A percentile compares a stretch with the other conserved stretches of the same genome.
Conservation (phyloP, 148 eudicot genomes). For the Nyssa sinensis region DNA sequence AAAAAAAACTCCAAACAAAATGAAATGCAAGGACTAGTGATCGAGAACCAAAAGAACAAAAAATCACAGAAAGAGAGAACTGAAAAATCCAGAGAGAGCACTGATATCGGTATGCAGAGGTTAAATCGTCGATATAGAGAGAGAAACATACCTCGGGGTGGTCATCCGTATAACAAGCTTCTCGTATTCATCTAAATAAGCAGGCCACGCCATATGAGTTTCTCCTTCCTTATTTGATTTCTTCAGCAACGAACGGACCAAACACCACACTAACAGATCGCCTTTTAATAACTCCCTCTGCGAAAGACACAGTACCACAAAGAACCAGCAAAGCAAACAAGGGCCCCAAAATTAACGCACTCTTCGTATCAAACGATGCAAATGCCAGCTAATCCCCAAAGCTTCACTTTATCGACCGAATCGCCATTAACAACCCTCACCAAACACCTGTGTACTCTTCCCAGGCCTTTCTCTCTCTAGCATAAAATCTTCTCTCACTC, state of each 20-base stretch:
- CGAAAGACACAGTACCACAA: background rate
- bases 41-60: background rate
- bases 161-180: slow-evolving; percentile 77
- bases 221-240: background rate
- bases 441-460: background rate
- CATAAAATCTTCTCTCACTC: slow-evolving; percentile 10
- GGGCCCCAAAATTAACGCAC: background rate
- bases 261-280: background rate
- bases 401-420: background rate
- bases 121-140: background rate
- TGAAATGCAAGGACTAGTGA: background rate
- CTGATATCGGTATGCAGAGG: background rate
- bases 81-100: background rate
- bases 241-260: background rate
- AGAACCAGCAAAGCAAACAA: background rate
- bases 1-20: background rate
- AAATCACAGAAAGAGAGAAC: background rate
- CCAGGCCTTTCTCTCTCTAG: slow-evolving; percentile 5
- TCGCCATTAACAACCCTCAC: slow-evolving; percentile 10
- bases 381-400: slow-evolving; percentile 3
- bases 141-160: slow-evolving; percentile 57
- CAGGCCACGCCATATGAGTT: slow-evolving; percentile 59
- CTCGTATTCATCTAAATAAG: slow-evolving; percentile 78
- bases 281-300: background rate
- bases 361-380: background rate